Evolutionary conservation across 2,329 filamentous ascomycete genomes (phyloP).

Genomic region (Venturia effusa): DNA sequence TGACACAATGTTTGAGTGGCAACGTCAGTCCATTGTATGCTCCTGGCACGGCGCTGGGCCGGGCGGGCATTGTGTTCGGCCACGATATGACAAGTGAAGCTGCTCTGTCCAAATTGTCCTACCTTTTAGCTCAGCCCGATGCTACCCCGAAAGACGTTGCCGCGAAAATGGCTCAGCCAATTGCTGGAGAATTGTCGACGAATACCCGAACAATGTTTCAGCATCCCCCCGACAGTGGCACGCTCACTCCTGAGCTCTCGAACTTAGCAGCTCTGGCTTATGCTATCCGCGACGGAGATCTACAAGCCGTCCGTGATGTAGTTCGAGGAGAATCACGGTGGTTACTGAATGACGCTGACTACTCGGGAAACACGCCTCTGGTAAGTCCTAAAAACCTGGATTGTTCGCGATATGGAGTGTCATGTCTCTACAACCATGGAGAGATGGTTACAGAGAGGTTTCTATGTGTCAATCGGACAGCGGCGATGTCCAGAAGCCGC

Average conservation of each 20-base stretch:
- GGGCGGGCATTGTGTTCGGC: conserved; percentile 79
- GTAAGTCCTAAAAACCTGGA: conserved; percentile 23
- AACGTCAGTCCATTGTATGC: conserved; percentile 31
- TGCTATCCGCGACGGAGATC: conserved; percentile 62
- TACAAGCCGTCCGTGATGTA: conserved; percentile 54
- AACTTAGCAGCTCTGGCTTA: conserved; percentile 70
- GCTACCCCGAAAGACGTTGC: conserved; percentile 57
- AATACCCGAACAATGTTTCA: conserved; percentile 61
- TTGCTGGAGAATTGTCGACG: conserved; percentile 81
- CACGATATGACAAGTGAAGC: conserved; percentile 85
- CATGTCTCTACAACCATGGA: background rate
- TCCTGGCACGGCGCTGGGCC: conserved; percentile 54
- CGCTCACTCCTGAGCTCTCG: conserved; percentile 45
- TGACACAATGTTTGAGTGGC: conserved; percentile 67
- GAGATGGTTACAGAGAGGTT: background rate
- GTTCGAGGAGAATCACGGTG: conserved; percentile 54
- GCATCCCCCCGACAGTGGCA: conserved; percentile 46
- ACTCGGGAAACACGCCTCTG: conserved; percentile 63
- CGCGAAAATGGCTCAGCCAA: conserved; percentile 58
- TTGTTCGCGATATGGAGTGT: background rate
- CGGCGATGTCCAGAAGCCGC: background rate
- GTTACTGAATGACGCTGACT: conserved; percentile 66
- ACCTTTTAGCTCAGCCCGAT: conserved; percentile 61
- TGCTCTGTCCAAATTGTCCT: conserved; percentile 81
- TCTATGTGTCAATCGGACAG: conserved; percentile 1